phyloP scores from a whole-genome alignment of 805 yeast species.

The Saturnispora bothae region DNA sequence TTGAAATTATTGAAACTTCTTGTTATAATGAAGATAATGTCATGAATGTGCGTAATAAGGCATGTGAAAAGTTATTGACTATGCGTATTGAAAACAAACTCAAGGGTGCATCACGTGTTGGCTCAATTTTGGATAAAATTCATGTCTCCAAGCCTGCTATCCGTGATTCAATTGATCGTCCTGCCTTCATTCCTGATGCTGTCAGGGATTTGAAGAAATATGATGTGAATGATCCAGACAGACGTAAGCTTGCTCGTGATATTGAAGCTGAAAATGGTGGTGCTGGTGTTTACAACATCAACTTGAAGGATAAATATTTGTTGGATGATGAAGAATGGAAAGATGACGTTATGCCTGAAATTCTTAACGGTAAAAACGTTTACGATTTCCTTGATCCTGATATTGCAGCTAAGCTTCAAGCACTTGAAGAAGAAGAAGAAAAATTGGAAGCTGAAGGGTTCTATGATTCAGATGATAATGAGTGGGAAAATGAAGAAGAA shows the following conservation, averaged over 20 bases:
- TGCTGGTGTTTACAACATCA: conserved; percentile 94
- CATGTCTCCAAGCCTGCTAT: conserved; percentile 86
- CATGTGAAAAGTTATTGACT: conserved; percentile 92
- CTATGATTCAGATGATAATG: conserved; percentile 75
- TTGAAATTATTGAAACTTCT: conserved; percentile 86
- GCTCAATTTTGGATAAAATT: conserved; percentile 84
- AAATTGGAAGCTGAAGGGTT: conserved; percentile 88
- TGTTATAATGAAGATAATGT: conserved; percentile 92
- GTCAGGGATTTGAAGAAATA: conserved; percentile 52
- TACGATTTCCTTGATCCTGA: conserved; percentile 97
- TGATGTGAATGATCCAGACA: conserved; percentile 70
- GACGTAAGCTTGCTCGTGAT: conserved; percentile 76
- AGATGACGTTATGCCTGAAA: conserved; percentile 93
- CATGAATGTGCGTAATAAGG: conserved; percentile 91
- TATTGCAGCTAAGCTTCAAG: conserved; percentile 84
- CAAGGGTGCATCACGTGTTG: conserved; percentile 84
- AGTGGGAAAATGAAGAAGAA: conserved; percentile 51
- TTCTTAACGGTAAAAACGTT: conserved; percentile 90
- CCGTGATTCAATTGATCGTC: conserved; percentile 78
- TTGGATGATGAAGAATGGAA: conserved; percentile 97
- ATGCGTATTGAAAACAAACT: conserved; percentile 94
- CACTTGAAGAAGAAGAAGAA: conserved; percentile 96
- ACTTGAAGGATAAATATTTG: conserved; percentile 83
- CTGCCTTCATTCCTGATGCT: conserved; percentile 74
- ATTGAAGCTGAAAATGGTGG: conserved; percentile 94